Base-by-base conservation (phyloP, 2,329 filamentous ascomycete species). In the Sporothrix brunneoviolacea region DNA sequence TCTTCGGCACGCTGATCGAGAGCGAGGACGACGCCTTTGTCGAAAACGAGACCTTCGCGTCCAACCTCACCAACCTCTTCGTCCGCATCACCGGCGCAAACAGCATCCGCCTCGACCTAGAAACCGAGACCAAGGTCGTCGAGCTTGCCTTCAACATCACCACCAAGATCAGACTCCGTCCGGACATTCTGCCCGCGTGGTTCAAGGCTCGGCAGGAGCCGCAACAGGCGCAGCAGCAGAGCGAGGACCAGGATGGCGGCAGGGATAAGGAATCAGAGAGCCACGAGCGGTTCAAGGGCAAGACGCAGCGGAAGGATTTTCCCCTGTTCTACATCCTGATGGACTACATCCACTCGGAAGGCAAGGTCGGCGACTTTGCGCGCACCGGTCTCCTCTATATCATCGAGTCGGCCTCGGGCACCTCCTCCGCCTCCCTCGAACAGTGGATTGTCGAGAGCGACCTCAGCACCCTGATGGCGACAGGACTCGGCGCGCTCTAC, bases 371-470 rank as follows among this genome's bases (percentile, higher is more conserved):
- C 12, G 93, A 98, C 67, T 98, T 98, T 72, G 91, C 93, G 3
- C 78, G 93, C 51, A 98, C 93, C 0, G 93, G 93, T 0, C 67
- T 98, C 55, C 76, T 98, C 8, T 98, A 98, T 68, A 88, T 98
- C 53, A 95, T 91, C 52, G 97, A 98, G 68, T 88, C 89, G 1
- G 90, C 93, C 0, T 88, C 89, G 1, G 89, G 91, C 0, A 91
- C 89, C 0, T 85, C 82, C 58, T 95, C 90, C 1, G 79, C 83
- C 18, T 79, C 83, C 1, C 68, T 98, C 53, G 93, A 98, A 69
- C 87, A 89, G 42, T 98, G 93, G 93, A 88, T 98, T 57, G 89
- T 97, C 41, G 91, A 95, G 64, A 96, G 91, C 65, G 93, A 98
- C 64, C 74, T 98, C 47, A 93, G 93, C 12, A 97, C 93, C 0